Base-by-base conservation (phyloP, 768 basidiomycete genomes). In the Boletus rufocinnamomeus region DNA sequence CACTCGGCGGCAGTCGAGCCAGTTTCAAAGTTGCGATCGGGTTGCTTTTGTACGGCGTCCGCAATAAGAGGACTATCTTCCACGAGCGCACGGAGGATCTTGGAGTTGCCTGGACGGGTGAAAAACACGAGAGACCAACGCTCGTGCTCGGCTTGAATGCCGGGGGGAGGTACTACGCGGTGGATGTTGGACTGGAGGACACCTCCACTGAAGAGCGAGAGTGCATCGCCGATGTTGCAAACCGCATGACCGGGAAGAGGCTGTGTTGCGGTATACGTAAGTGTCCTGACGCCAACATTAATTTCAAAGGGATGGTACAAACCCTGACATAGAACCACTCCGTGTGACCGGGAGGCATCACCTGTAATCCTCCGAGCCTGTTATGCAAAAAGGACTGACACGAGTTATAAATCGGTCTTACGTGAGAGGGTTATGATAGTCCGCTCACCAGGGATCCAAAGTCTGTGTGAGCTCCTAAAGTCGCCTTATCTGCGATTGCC, bases 91-190 rank as follows among this genome's bases (percentile, higher is more conserved):
- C 76, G 78, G 9, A 88, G 79, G 1, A 77, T 57, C 38, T 79
- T 73, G 2, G 76, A 75, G 66, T 86, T 79, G 8, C 80, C 82
- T 0, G 87, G 87, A 23, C 88, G 77, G 0, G 80, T 84, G 72
- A 89, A 88, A 71, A 82, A 89, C 0, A 86, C 87, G 13, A 88
- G 72, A 6, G 87, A 89, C 82, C 84, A 88, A 10, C 88, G 78
- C 35, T 82, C 81, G 32, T 76, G 69, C 8, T 75, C 67, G 2
- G 73, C 73, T 69, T 91, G 88, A 4, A 70, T 61, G 8, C 84
- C 82, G 0, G 88, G 87, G 0, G 88, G 84, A 11, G 85, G 80
- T 0, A 86, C 75, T 9, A 87, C 86, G 32, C 86, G 80, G 66
- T 88, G 87, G 19, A 86, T 72, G 65, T 84, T 85, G 8, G 85